These are phyloP conservation scores for Plenodomus tracheiphilus DNA, from an alignment of 2,329 filamentous ascomycete species.

Conservation along the genomic window DNA sequence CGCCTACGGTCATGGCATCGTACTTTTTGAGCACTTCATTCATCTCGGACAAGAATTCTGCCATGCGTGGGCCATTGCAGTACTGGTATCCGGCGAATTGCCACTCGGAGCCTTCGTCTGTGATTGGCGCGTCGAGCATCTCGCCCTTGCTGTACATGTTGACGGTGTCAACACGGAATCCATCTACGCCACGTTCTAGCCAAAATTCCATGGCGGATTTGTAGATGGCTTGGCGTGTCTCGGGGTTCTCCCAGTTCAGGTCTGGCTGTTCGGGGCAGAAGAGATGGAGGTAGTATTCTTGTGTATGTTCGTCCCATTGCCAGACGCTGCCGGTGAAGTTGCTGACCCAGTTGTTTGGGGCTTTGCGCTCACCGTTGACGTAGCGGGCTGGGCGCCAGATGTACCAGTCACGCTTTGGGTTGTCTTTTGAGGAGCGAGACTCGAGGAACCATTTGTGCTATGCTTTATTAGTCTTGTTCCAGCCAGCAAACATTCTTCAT, in stretches of 20 bases:
- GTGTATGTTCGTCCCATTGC: constrained; percentile 72
- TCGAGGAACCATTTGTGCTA: constrained; percentile 62
- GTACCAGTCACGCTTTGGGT: constrained; percentile 60
- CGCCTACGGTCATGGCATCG: constrained; percentile 71
- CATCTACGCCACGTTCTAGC: constrained; percentile 69
- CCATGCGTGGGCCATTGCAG: constrained; percentile 69
- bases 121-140: constrained; percentile 39
- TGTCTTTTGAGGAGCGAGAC: constrained; percentile 54
- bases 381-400: constrained; percentile 55
- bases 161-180: constrained; percentile 47
- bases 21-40: constrained; percentile 61
- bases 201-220: constrained; percentile 73
- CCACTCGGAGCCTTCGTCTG: constrained; percentile 35
- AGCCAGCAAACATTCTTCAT: too few relatives aligned
- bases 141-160: constrained; percentile 45
- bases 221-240: constrained; percentile 70
- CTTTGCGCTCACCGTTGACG: constrained; percentile 62
- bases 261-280: constrained; percentile 79
- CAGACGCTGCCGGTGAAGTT: constrained; percentile 66
- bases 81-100: constrained; percentile 54
- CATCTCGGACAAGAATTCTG: constrained; percentile 71
- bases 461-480: constrained; percentile 4
- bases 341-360: constrained; percentile 76
- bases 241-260: constrained; percentile 79
- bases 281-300: constrained; percentile 74